phyloP scores from a whole-genome alignment of 805 yeast genomes.

The Sugiyamaella chiloensis region DNA sequence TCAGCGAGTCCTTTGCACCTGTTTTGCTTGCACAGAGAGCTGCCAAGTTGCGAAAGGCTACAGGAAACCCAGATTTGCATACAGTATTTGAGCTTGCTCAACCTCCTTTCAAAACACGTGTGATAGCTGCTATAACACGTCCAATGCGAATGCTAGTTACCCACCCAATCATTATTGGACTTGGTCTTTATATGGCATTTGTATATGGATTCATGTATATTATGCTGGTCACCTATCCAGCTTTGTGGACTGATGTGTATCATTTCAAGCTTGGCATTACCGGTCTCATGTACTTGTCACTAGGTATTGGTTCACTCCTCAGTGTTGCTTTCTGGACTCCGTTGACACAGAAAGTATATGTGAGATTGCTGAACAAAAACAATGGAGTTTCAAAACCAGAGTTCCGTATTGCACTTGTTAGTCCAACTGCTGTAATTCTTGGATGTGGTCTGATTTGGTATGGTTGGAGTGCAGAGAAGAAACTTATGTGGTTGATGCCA shows the following conservation, averaged over 20 bases:
- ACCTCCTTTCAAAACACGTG: constrained; percentile 22
- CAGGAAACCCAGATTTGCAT: constrained; percentile 56
- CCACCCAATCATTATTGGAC: constrained; percentile 62
- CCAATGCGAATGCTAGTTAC: constrained; percentile 52
- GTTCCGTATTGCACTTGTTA: constrained; percentile 51
- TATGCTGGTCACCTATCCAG: constrained; percentile 58
- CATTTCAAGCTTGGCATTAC: constrained; percentile 47
- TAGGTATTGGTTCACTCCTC: constrained; percentile 52
- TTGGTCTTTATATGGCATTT: constrained; percentile 63
- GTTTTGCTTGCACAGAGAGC: constrained; percentile 49
- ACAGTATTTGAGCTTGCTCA: constrained; percentile 49
- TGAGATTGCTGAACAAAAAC: constrained; percentile 39
- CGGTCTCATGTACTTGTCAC: constrained; percentile 58
- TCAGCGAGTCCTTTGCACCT: constrained; percentile 60
- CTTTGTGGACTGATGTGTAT: constrained; percentile 46
- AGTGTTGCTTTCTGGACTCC: constrained; percentile 52
- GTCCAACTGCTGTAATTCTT: constrained; percentile 48
- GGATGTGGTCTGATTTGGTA: constrained; percentile 65
- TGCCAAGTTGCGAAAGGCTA: constrained; percentile 43
- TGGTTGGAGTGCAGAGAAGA: constrained; percentile 65
- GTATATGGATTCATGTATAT: constrained; percentile 65
- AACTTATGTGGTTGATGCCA: constrained; percentile 62
- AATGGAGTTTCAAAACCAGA: constrained; percentile 61
- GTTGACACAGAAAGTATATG: constrained; percentile 42
- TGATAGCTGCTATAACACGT: constrained; percentile 49